Evolutionary conservation across 176 grass and related monocot species (phyloP), one percentile per base, ranked within the genome.

Genomic region (Ananas comosus): DNA sequence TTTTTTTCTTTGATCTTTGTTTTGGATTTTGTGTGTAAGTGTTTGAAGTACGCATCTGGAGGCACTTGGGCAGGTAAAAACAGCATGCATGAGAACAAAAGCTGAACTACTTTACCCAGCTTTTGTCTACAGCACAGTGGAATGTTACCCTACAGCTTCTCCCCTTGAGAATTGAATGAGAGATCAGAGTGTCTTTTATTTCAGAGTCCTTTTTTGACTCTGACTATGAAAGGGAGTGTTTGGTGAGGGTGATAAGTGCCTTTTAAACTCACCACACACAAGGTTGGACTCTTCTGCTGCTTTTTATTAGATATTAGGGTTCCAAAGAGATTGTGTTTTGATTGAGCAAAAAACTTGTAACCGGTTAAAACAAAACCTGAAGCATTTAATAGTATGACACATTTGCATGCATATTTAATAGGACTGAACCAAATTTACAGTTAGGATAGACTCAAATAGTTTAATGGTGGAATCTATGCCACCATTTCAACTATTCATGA

Each of bases 51-150:
- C 4, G 33, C 33, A 42, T 42, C 33, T 42, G 1, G 33, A 7
- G 33, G 4, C 33, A 42, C 33, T 53, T 50, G 12, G 58, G 84
- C 78, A 73, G 78, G 84, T 66, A 71, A 66, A 85, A 82, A 65
- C 18, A 63, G 71, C 56, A 68, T 52, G 57, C 59, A 58, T 68
- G 64, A 72, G 75, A 75, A 79, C 70, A 76, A 82, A 82, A 82
- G 53, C 63, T 17, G 82, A 51, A 18, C 13, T 3, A 67, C 65
- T 67, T 67, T 18, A 33, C 29, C 65, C 47, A 51, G 71, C 57
- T 74, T 42, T 42, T 42, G 6, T 51, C 74, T 76, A 80, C 77
- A 73, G 80, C 85, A 83, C 72, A 77, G 74, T 80, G 76, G 85
- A 88, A 88, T 88, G 85, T 88, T 80, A 67, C 18, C 4, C 33